Percentiles rank a stretch among this genome's conserved stretches.
These are phyloP conservation scores for Rhodotorula babjevae DNA, from an alignment of 768 basidiomycete genomes.

Conservation along the genomic window DNA sequence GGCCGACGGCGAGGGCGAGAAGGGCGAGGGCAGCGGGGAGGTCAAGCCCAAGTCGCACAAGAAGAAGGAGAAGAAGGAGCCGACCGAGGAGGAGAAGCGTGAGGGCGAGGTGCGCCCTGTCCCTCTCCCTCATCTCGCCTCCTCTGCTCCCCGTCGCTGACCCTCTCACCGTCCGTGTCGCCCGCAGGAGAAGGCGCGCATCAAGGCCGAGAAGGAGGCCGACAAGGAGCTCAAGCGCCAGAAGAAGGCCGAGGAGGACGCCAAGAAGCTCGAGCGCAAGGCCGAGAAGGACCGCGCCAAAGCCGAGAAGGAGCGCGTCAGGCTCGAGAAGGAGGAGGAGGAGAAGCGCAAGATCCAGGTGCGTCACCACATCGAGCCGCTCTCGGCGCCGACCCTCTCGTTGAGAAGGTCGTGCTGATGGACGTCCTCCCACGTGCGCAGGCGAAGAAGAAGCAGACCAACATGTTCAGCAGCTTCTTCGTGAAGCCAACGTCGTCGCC, in stretches of 20 bases:
- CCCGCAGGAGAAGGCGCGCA: slow-evolving; percentile 22
- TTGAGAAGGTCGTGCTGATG: background rate
- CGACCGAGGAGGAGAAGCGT: slow-evolving; percentile 23
- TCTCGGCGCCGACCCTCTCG: no score
- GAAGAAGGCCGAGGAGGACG: slow-evolving; percentile 59
- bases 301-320: slow-evolving; percentile 49
- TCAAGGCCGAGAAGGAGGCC: slow-evolving; percentile 34
- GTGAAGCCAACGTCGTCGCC: slow-evolving; percentile 56
- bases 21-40: slow-evolving; percentile 23
- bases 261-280: slow-evolving; percentile 36
- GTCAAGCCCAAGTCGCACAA: slow-evolving; percentile 33
- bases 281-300: slow-evolving; percentile 34
- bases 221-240: slow-evolving; percentile 44
- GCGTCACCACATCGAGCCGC: background rate
- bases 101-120: slow-evolving; percentile 21
- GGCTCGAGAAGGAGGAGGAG: slow-evolving; percentile 59
- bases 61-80: slow-evolving; percentile 16
- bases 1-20: slow-evolving; percentile 21
- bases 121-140: background rate
- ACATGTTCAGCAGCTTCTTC: slow-evolving; percentile 74
- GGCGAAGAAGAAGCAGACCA: slow-evolving; percentile 66
- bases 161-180: background rate
- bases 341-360: slow-evolving; percentile 8
- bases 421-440: background rate
- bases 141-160: background rate